A percentile compares a stretch with the other conserved stretches of the same genome.
Evolutionary conservation across 352 stramenopile genomes (phyloP).

Genomic region (Phytophthora pinifolia): DNA sequence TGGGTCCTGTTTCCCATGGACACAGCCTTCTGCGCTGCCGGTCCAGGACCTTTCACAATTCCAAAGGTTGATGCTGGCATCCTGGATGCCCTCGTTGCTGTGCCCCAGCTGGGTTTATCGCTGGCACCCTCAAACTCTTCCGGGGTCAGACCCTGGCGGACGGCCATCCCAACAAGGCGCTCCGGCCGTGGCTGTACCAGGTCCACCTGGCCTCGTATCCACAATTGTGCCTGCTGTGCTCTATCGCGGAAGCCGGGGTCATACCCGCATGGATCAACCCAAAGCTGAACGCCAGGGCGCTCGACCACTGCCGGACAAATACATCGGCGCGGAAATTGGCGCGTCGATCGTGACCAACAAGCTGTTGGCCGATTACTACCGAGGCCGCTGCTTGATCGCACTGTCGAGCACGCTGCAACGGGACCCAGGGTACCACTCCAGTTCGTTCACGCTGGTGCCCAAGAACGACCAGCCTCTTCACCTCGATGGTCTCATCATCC

Average conservation of each 20-base stretch:
- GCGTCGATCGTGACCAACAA: no score
- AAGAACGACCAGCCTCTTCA: conserved; percentile 4
- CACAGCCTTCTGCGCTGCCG: no score
- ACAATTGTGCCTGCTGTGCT: neutral
- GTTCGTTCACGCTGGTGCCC: conserved; percentile 2
- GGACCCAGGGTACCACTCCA: conserved; percentile 6
- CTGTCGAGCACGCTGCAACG: no score
- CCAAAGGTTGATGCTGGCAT: no score
- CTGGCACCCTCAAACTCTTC: neutral
- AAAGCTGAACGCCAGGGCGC: no score
- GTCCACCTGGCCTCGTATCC: neutral
- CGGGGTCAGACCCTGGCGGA: neutral
- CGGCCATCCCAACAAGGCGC: neutral
- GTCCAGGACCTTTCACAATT: no score
- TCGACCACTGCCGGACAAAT: neutral
- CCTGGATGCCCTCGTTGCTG: no score
- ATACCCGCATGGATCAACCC: neutral
- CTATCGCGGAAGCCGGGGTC: neutral
- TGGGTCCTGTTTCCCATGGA: no score
- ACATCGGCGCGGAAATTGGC: neutral
- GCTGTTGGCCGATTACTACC: no score
- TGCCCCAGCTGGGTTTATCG: no score
- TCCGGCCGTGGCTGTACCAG: neutral
- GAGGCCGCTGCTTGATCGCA: no score
- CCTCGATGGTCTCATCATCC: conserved; percentile 1